These are phyloP conservation scores for Hanseniaspora vineae DNA, from an alignment of 805 yeast species.

Conservation along the genomic window DNA sequence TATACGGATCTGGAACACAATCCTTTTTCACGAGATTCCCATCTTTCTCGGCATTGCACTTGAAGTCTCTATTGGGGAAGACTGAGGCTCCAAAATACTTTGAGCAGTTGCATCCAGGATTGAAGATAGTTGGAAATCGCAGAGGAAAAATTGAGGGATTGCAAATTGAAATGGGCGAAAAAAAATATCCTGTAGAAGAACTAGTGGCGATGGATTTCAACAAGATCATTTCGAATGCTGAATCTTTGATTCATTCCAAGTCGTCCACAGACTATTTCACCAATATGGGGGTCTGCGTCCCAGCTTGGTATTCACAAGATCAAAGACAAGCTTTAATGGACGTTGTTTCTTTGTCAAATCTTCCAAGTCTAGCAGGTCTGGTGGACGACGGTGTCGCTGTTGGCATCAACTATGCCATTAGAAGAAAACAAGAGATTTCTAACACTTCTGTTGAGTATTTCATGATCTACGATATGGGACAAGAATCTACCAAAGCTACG, in stretches of 20 bases:
- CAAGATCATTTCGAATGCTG: constrained; percentile 54
- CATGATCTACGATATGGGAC: constrained; percentile 81
- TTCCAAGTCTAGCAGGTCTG: constrained; percentile 43
- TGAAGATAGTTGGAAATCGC: constrained; percentile 24
- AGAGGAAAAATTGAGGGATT: constrained; percentile 34
- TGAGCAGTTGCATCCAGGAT: constrained; percentile 46
- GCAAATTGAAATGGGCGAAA: constrained; percentile 38
- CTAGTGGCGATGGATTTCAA: constrained; percentile 69
- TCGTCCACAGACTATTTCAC: constrained; percentile 31
- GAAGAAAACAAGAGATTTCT: constrained; percentile 29
- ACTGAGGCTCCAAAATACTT: constrained; percentile 35
- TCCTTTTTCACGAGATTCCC: constrained; percentile 67
- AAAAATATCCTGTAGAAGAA: constrained; percentile 57
- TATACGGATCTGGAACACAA: constrained; percentile 66
- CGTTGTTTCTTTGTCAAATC: constrained; percentile 57
- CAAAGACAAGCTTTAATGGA: constrained; percentile 64
- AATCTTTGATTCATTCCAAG: constrained; percentile 11
- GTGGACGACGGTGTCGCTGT: constrained; percentile 91
- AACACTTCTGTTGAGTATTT: constrained; percentile 39
- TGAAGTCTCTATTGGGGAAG: constrained; percentile 64
- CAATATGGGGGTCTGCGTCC: constrained; percentile 59
- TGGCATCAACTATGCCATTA: constrained; percentile 62
- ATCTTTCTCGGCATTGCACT: constrained; percentile 44
- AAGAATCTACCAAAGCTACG: constrained; percentile 82
- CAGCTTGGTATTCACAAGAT: constrained; percentile 50